Base-by-base conservation (phyloP, 2,329 filamentous ascomycete species). In the Fusarium sp. region DNA sequence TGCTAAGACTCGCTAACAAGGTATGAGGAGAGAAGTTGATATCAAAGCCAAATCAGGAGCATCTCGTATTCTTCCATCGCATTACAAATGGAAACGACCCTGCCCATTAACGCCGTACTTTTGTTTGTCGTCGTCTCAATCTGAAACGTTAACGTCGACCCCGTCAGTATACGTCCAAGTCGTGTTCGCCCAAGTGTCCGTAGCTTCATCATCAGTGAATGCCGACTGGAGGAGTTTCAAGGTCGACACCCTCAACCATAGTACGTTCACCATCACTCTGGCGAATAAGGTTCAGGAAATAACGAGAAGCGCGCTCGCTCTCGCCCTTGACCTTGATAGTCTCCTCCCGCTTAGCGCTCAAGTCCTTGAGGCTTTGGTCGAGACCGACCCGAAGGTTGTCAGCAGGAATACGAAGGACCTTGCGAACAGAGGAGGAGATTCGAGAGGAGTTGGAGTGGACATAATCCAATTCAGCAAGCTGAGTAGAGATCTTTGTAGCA, bases 381-480 rank as follows among this genome's bases (percentile, higher is more conserved):
- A 99, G 88, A 56, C 92, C 91, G 45, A 94, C 90, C 58, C 94
- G 91, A 11, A 99, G 88, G 76, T 94, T 94, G 77, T 95, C 92
- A 3, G 95, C 93, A 2, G 96, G 96, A 76, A 93, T 90, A 65
- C 93, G 93, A 41, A 99, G 89, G 12, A 97, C 94, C 79, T 94
- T 93, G 73, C 95, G 93, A 44, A 97, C 94, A 59, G 97, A 92
- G 30, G 89, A 87, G 26, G 93, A 91, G 77, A 99, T 97, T 58
- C 96, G 93, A 20, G 88, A 86, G 46, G 94, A 90, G 83, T 99
- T 99, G 72, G 89, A 83, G 81, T 99, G 96, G 2, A 96, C 93
- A 79, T 98, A 99, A 83, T 99, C 96, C 77, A 97, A 90, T 20
- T 92, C 88, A 11, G 88, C 84, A 40, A 99, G 90, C 76, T 94